Percentiles rank a stretch among this genome's conserved stretches.
These are phyloP conservation scores for Limtongia smithiae DNA, from an alignment of 805 yeast species.

Conservation along the genomic window DNA sequence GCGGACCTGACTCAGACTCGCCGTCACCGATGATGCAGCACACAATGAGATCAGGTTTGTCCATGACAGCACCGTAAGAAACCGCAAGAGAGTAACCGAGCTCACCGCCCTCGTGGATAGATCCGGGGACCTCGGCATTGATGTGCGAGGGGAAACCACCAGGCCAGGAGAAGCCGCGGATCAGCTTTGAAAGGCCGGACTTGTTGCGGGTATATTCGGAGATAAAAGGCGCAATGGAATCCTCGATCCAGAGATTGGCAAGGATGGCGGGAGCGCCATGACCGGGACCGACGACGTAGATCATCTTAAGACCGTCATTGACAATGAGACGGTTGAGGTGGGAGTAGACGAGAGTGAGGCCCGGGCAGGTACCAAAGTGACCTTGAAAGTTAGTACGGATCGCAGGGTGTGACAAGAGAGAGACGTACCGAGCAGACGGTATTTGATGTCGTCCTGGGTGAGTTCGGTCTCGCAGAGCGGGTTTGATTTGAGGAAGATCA, in stretches of 20 bases:
- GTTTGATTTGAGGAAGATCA: constrained; percentile 19
- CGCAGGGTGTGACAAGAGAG: neutral
- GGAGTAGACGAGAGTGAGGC: constrained; percentile 27
- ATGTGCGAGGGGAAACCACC: constrained; percentile 31
- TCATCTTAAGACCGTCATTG: constrained; percentile 23
- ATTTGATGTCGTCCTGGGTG: constrained; percentile 24
- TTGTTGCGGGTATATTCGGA: constrained; percentile 22
- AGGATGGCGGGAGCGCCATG: constrained; percentile 30
- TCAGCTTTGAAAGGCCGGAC: constrained; percentile 20
- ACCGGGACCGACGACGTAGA: constrained; percentile 30
- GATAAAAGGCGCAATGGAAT: constrained; percentile 22
- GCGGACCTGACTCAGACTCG: constrained; percentile 31
- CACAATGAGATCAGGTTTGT: constrained; percentile 28
- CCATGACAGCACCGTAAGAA: constrained; percentile 29
- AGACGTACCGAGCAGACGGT: constrained; percentile 26
- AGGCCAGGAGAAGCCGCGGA: constrained; percentile 27
- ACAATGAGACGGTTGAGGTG: constrained; percentile 25
- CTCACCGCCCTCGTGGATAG: constrained; percentile 31
- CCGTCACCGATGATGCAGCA: constrained; percentile 29
- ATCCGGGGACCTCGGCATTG: constrained; percentile 29
- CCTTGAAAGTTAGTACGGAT: constrained; percentile 3
- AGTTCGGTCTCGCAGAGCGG: constrained; percentile 7
- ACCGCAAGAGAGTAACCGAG: constrained; percentile 31
- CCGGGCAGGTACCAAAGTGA: constrained; percentile 31
- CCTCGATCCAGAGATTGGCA: constrained; percentile 29